Base-by-base conservation (phyloP, 371 early-diverging fungal species). In the Conidiobolus incongruus region DNA sequence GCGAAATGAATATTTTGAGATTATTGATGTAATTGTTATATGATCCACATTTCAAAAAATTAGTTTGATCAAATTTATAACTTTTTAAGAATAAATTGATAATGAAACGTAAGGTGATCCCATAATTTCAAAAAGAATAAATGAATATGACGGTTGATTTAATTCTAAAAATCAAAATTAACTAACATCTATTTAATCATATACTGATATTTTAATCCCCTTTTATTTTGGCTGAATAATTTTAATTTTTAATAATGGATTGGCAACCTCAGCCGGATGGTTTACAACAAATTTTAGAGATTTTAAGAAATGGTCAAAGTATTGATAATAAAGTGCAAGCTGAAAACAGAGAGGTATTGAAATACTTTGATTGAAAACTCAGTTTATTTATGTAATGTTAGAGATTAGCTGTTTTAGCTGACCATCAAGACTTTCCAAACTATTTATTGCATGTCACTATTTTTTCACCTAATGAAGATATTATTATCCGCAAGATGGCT, bases 381-480 rank as follows among this genome's bases (percentile, higher is more conserved):
- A 17, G 7, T 17, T 49, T 22, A n/a, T 38, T 16, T 29, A 31
- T 24, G 39, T 45, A 40, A 38, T 22, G 5, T 30, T 12, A 28
- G 16, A 24, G 10, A 44, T 46, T 38, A 15, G 35, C 38, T 44
- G 12, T 17, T 37, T 29, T 15, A 35, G 39, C 63, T 88, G 88
- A 73, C 73, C 62, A 68, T 91, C 40, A 75, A 82, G 40, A 70
- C 75, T 43, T 81, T 83, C 60, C 75, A 72, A 67, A 74, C 75
- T 59, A 79, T 74, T 51, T 91, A 89, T 64, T 70, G 90, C 40
- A 74, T 77, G 32, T 80, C 75, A 52, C 77, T 92, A 49, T 58
- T 92, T 49, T 75, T 81, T 1, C 69, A 70, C 68, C 69, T 66
- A 37, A 66, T 68, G 52, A 66, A 70, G 60, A 68, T 44, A 61